Percentiles rank a stretch among this genome's conserved stretches.
phyloP scores from a whole-genome alignment of 2,329 filamentous ascomycete species.

The Diaporthe destruens region DNA sequence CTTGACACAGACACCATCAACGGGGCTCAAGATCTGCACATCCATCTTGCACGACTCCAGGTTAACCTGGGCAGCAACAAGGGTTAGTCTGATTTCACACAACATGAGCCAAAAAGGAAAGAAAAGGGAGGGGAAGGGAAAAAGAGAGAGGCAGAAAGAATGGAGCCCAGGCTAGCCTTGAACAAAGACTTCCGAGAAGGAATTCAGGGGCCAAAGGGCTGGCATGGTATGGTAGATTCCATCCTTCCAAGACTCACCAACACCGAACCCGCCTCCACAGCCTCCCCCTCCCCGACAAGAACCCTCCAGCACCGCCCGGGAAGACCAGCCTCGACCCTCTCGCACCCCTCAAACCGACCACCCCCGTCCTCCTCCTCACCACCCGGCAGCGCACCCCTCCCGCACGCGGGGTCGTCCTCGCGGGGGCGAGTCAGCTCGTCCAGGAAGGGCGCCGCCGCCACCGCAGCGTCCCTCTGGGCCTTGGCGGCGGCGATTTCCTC shows the following conservation, averaged over 20 bases:
- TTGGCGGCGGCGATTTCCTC: neutral
- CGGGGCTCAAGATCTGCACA: slow-evolving; percentile 1
- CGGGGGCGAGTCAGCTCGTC: neutral
- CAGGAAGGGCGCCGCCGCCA: neutral
- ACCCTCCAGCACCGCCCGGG: slow-evolving; percentile 1
- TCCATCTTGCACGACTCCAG: slow-evolving; percentile 25
- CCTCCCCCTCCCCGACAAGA: neutral
- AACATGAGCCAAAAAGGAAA: too few relatives aligned
- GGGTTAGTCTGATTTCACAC: neutral
- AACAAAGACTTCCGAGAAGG: too few relatives aligned
- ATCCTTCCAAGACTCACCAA: slow-evolving; percentile 1
- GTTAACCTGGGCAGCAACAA: neutral
- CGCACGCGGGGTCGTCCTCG: too few relatives aligned
- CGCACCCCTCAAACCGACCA: neutral
- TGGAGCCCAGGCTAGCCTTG: too few relatives aligned
- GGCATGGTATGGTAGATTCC: too few relatives aligned
- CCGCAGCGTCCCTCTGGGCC: neutral
- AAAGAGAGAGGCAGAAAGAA: too few relatives aligned
- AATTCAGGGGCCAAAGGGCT: too few relatives aligned
- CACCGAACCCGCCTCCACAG: neutral
- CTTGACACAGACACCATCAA: slow-evolving; percentile 1
- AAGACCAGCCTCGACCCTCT: slow-evolving; percentile 6
- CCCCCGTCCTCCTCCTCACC: neutral
- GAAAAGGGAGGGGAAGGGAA: too few relatives aligned
- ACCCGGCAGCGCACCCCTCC: too few relatives aligned